Conservation (phyloP, 2,329 filamentous ascomycete genomes). For the Pseudomassariella vexata region DNA sequence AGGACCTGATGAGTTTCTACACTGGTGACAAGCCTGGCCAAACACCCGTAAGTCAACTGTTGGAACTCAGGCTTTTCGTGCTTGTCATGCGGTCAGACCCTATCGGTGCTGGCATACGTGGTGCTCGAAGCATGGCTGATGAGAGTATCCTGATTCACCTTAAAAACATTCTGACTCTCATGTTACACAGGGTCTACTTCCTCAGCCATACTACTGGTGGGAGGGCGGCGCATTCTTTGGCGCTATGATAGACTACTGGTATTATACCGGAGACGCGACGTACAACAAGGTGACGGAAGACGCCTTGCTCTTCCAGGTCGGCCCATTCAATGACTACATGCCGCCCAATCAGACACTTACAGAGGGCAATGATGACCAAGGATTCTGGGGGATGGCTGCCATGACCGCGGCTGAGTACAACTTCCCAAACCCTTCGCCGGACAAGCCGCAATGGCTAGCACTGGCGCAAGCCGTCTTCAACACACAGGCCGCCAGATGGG, state of each 20-base stretch:
- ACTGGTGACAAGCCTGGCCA: slow-evolving; percentile 43
- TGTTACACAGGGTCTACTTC: slow-evolving; percentile 49
- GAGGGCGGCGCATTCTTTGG: slow-evolving; percentile 69
- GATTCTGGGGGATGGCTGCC: slow-evolving; percentile 66
- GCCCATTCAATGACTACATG: slow-evolving; percentile 70
- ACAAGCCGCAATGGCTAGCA: slow-evolving; percentile 61
- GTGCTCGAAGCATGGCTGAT: too few species aligned
- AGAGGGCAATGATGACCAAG: slow-evolving; percentile 70
- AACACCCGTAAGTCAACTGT: too few species aligned
- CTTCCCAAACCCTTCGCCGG: slow-evolving; percentile 52
- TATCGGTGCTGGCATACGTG: too few species aligned
- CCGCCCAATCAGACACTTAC: slow-evolving; percentile 64
- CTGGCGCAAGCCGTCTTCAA: slow-evolving; percentile 79
- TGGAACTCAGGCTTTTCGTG: too few species aligned
- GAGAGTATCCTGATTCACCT: too few species aligned
- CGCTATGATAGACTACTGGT: slow-evolving; percentile 77
- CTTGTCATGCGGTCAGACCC: too few species aligned
- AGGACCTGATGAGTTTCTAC: slow-evolving; percentile 45
- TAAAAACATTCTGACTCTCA: too few species aligned
- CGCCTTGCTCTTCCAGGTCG: slow-evolving; percentile 70
- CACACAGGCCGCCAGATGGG: slow-evolving; percentile 70
- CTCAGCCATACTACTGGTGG: slow-evolving; percentile 59
- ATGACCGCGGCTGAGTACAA: slow-evolving; percentile 67
- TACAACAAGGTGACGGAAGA: slow-evolving; percentile 65
- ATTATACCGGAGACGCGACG: slow-evolving; percentile 66